Evolutionary conservation across 2,329 filamentous ascomycete species (phyloP), one percentile per base, ranked within the genome.

Genomic region (Fusarium bactridioides): DNA sequence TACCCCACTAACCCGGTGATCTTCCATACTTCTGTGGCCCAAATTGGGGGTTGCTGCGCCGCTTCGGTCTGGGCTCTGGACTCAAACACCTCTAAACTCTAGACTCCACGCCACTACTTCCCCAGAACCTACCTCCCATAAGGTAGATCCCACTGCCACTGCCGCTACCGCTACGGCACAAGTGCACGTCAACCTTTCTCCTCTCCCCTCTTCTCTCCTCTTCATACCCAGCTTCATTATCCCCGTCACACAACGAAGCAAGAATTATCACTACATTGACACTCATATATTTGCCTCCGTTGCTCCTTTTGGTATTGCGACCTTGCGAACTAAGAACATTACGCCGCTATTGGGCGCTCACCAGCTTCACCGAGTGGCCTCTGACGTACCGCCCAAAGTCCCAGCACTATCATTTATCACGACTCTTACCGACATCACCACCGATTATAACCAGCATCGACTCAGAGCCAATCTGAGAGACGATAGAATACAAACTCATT

Each of bases 201-300:
- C 65, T 63, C 70, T 70, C 66, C 57, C 70, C 72, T 74, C 69
- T 67, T 67, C 72, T 74, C 67, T 67, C 47, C 44, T 61, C 43
- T 33, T 70, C 66, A 66, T 41, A 59, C 66, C 66, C 71, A 54
- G 45, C 44, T 50, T 64, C 29, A 29, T 63, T 65, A 48, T 57
- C 47, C 35, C 19, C 41, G 45, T 64, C 64, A 74, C 61, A 50
- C 58, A 62, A 56, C 65, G 53, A 62, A 31, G 40, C 55, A 64
- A 55, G 53, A 33, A 47, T 53, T 57, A 44, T 23, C 27, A 19
- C 55, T 41, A 33, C 44, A 23, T 56, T 59, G 25, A 38, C 38
- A 47, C 33, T 38, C 47, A 29, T 35, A 37, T 41, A 35, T 38
- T 51, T 53, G 21, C 25, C n/a, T 38, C 29, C 31, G 50, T 47